These are phyloP conservation scores for Teunomyces pallodes DNA, from an alignment of 805 yeast species.

Conservation along the genomic window DNA sequence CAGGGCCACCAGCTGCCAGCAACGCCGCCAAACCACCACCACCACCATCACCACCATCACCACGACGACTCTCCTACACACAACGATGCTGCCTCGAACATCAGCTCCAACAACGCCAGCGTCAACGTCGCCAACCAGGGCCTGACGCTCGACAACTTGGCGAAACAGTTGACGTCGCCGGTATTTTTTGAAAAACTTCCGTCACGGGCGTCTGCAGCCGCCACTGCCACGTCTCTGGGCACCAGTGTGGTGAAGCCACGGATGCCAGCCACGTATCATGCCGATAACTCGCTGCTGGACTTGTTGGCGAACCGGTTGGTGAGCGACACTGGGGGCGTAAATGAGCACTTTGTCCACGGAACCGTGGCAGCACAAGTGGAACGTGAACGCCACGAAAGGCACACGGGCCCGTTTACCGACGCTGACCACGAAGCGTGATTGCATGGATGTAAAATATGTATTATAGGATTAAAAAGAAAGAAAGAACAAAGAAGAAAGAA, in stretches of 20 bases:
- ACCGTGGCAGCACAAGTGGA: slow-evolving; percentile 4
- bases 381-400: background rate
- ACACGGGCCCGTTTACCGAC: background rate
- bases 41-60: background rate
- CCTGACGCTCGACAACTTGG: slow-evolving; percentile 34
- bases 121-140: background rate
- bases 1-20: background rate
- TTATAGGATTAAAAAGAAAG: background rate
- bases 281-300: slow-evolving; percentile 27
- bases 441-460: background rate
- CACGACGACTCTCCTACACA: slow-evolving; percentile 5
- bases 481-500: background rate
- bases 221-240: slow-evolving; percentile 6
- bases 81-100: slow-evolving; percentile 5
- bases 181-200: slow-evolving; percentile 39
- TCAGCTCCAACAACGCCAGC: slow-evolving; percentile 3
- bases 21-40: background rate
- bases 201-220: slow-evolving; percentile 19
- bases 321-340: slow-evolving; percentile 23
- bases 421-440: background rate
- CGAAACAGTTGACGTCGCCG: slow-evolving; percentile 37
- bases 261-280: background rate
- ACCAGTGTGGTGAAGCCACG: slow-evolving; percentile 20
- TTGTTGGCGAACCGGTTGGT: slow-evolving; percentile 12
- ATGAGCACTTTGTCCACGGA: slow-evolving; percentile 31